phyloP scores from a whole-genome alignment of 805 yeast species.

The Candida xiaguanensis region DNA sequence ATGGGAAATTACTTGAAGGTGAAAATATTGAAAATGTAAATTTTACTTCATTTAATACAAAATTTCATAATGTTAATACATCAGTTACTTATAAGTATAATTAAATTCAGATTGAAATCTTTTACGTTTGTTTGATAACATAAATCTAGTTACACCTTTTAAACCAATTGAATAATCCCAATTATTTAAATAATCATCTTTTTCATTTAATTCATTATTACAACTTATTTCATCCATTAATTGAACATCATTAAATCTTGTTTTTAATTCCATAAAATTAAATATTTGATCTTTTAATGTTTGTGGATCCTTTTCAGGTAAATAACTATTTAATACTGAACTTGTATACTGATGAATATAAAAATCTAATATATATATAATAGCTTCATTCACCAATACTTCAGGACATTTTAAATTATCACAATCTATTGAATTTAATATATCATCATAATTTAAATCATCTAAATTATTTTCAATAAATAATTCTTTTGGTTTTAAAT shows the following conservation, averaged over 20 bases:
- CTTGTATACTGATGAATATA: conserved; percentile 55
- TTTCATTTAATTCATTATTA: conserved; percentile 23
- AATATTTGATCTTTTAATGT: conserved; percentile 47
- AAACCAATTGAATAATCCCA: conserved; percentile 39
- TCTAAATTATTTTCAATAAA: conserved; percentile 17
- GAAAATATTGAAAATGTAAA: conserved; percentile 60
- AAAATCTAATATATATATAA: conserved; percentile 55
- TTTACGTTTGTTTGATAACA: conserved; percentile 46
- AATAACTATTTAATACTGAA: conserved; percentile 45
- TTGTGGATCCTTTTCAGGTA: conserved; percentile 31
- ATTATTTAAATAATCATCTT: conserved; percentile 46
- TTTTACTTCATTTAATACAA: conserved; percentile 65
- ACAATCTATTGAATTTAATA: conserved; percentile 31
- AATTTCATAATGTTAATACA: conserved; percentile 67
- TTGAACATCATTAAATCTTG: conserved; percentile 38
- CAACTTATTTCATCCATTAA: conserved; percentile 27
- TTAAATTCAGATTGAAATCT: conserved; percentile 40
- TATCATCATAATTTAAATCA: conserved; percentile 11
- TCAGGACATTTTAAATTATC: conserved; percentile 42
- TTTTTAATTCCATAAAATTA: conserved; percentile 42
- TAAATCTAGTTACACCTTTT: conserved; percentile 48
- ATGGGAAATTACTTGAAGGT: conserved; percentile 51
- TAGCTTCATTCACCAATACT: conserved; percentile 45
- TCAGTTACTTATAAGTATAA: conserved; percentile 55
- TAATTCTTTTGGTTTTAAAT: conserved; percentile 37